These are phyloP conservation scores for Erigeron canadensis DNA, from an alignment of 129 eudicot genomes.

Conservation along the genomic window DNA sequence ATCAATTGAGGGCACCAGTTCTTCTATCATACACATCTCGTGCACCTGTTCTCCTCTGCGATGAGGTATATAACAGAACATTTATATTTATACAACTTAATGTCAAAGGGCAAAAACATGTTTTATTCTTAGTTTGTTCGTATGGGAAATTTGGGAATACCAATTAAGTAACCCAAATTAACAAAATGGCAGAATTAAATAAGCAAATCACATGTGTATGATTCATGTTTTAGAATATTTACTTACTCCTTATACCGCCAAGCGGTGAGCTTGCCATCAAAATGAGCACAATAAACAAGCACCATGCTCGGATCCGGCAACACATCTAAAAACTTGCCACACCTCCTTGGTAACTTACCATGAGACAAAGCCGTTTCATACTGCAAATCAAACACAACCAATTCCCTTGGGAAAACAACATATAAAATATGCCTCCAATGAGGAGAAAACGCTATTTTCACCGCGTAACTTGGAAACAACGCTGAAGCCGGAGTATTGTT, in stretches of 20 bases:
- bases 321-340: conserved; percentile 83
- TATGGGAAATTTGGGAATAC: too few relatives aligned
- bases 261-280: conserved; percentile 78
- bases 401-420: conserved; percentile 74
- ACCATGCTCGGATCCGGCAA: conserved; percentile 70
- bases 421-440: conserved; percentile 84
- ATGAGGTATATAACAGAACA: conserved; percentile 28
- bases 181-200: conserved; percentile 7
- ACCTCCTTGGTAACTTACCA: conserved; percentile 67
- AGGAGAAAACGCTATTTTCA: conserved; percentile 66
- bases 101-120: background rate
- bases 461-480: conserved; percentile 54
- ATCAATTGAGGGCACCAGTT: conserved; percentile 85
- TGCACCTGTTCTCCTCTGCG: conserved; percentile 88
- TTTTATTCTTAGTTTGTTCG: background rate
- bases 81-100: background rate
- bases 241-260: conserved; percentile 89
- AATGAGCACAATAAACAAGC: conserved; percentile 73
- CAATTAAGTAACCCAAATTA: background rate
- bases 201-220: background rate
- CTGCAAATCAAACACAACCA: conserved; percentile 84
- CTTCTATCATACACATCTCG: conserved; percentile 79
- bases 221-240: background rate
- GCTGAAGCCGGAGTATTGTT: conserved; percentile 57
- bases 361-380: conserved; percentile 61